Base-by-base conservation (phyloP, 805 yeast species). In the Wickerhamomyces silvicola region DNA sequence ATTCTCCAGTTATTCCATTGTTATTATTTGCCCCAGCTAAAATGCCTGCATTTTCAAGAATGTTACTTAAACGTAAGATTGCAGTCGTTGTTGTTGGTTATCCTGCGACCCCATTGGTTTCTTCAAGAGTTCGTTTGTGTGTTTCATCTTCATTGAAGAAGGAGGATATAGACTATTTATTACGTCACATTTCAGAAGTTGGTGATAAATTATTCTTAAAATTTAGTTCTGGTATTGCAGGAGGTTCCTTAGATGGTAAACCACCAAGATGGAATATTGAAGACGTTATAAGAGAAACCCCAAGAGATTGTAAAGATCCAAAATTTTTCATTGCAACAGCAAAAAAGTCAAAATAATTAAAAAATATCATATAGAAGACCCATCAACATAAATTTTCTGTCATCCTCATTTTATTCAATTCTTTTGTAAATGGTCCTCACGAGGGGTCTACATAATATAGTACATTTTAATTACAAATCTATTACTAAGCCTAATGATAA, bases 11-110 rank as follows among this genome's bases (percentile, higher is more conserved):
- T 32, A 77, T 92, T 38, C 98, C 98, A 21, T 58, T 90, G 39
- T 64, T 92, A 54, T 60, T 88, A 41, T 92, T 81, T 54, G 75
- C 85, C 32, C 99, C 98, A 16, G 78, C 94, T 18, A 90, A 88
- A 56, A 86, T 92, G 94, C 94, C 95, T 17, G 87, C 90, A 0
- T 75, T 87, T 41, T 81, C 95, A 28, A 73, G 95, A 56, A 73
- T 76, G 71, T 72, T 90, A 70, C 72, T 81, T 46, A 75, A 72
- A 42, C 67, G 75, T 59, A 82, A 82, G 32, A 79, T 92, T 39
- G 98, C 98, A 4, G 88, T 90, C 30, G 99, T 92, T 22, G 80
- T 90, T 42, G 97, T 90, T 27, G 96, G 97, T 22, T 92, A 92
- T 56, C 99, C 99, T 9, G 98, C 98, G 1, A 90, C 97, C 0